Conservation (phyloP, 345 rosid species). For the Viola odorata region DNA sequence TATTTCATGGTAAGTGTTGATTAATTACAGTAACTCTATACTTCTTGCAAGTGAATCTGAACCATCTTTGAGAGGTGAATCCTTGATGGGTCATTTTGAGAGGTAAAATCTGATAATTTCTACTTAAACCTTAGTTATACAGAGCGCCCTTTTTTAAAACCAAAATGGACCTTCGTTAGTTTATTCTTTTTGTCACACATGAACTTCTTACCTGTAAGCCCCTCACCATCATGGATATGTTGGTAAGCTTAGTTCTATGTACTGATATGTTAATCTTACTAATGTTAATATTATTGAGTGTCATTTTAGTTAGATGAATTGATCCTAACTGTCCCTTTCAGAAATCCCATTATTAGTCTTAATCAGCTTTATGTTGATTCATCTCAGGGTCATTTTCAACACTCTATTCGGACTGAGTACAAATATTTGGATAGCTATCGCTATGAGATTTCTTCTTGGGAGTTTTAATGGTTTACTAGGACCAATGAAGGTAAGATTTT, state of each 20-base stretch:
- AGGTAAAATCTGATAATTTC: no score
- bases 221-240: slow-evolving; percentile 58
- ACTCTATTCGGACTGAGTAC: slow-evolving; percentile 82
- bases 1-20: slow-evolving; percentile 73
- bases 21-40: no score
- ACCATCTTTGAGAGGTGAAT: no score
- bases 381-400: slow-evolving; percentile 78
- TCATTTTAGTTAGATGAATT: not conserved
- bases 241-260: slow-evolving; percentile 40
- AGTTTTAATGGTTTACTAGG: slow-evolving; percentile 86
- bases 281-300: no score
- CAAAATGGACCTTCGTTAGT: no score
- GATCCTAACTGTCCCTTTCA: slow-evolving; percentile 30
- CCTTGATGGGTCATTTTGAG: no score
- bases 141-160: no score
- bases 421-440: slow-evolving; percentile 88
- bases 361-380: not conserved
- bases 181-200: no score
- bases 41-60: no score
- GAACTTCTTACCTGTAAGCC: no score
- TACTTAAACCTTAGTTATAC: no score
- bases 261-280: not conserved
- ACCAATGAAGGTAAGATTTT: slow-evolving; percentile 62
- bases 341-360: slow-evolving; percentile 21
- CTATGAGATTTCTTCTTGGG: slow-evolving; percentile 80